phyloP scores from a whole-genome alignment of 768 basidiomycete species.

The Paxillus ammoniavirescens region DNA sequence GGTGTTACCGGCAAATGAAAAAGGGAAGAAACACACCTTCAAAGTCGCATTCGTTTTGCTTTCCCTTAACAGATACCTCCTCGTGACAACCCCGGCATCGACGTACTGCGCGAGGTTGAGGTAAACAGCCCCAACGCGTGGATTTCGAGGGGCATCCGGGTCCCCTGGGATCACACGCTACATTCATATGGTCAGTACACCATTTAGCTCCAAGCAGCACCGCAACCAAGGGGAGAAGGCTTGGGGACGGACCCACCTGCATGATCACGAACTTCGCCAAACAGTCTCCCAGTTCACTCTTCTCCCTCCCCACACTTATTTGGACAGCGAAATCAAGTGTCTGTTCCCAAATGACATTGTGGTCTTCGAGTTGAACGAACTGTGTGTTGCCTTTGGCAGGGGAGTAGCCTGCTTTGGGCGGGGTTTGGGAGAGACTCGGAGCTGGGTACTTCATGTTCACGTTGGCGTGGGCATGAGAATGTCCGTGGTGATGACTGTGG shows the following conservation, averaged over 20 bases:
- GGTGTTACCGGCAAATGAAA: not conserved
- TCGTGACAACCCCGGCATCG: conserved; percentile 51
- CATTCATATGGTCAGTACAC: not conserved
- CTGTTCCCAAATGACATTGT: conserved; percentile 63
- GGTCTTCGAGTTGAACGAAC: conserved; percentile 60
- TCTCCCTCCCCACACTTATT: conserved; percentile 56
- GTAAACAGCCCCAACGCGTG: conserved; percentile 61
- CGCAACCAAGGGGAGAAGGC: not conserved
- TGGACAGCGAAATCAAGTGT: conserved; percentile 56
- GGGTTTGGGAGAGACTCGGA: conserved; percentile 5
- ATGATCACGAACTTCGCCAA: conserved; percentile 67
- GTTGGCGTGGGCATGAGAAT: not conserved
- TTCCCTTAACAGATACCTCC: conserved; percentile 65
- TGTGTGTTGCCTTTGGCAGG: conserved; percentile 59
- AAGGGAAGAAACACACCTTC: conserved; percentile 42
- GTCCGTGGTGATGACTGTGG: not conserved
- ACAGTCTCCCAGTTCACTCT: conserved; percentile 45
- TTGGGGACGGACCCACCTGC: conserved; percentile 35
- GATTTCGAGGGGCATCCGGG: conserved; percentile 52
- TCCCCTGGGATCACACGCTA: conserved; percentile 60
- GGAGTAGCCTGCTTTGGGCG: conserved; percentile 20
- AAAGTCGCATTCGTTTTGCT: conserved; percentile 81
- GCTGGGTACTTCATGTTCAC: not conserved
- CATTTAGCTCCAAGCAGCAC: not conserved
- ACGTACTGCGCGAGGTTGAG: conserved; percentile 79